phyloP scores from a whole-genome alignment of 306 rosid genomes.

The Cicer chorassanicum region DNA sequence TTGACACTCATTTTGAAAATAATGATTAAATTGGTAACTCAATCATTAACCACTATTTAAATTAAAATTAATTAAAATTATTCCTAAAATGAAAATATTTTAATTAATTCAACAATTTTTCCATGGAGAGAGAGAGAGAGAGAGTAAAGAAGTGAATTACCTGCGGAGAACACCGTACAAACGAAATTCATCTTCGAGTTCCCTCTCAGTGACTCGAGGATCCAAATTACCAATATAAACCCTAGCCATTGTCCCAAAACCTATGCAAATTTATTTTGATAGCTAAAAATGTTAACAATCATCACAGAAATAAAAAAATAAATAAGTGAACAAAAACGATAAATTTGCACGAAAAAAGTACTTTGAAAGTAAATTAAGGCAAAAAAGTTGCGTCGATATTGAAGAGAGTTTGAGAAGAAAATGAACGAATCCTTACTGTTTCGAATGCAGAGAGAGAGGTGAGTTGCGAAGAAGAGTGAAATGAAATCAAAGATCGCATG shows the following conservation, averaged over 20 bases:
- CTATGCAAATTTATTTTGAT: constrained; percentile 21
- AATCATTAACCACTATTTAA: background rate
- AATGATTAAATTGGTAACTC: background rate
- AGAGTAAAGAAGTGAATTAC: constrained; percentile 44
- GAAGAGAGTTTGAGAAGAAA: background rate
- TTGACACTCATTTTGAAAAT: too few relatives aligned
- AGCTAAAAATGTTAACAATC: background rate
- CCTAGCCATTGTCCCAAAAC: constrained; percentile 66
- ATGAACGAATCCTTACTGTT: background rate
- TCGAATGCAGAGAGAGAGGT: background rate
- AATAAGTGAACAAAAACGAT: constrained; percentile 2
- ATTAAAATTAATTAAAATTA: background rate
- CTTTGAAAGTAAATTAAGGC: too few relatives aligned
- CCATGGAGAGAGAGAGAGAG: background rate
- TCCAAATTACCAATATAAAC: constrained; percentile 91
- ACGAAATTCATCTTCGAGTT: constrained; percentile 90
- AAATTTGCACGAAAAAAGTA: background rate
- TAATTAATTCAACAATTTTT: background rate
- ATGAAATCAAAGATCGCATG: background rate
- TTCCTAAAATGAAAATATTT: constrained; percentile 6
- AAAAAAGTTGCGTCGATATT: too few relatives aligned
- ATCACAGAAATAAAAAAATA: background rate
- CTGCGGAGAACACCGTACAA: constrained; percentile 88
- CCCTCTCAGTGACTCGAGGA: constrained; percentile 90
- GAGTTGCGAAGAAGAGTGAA: background rate